Evolutionary conservation across 164 flowering plant species (phyloP).

Genomic region (Magnolia changhungtana): DNA sequence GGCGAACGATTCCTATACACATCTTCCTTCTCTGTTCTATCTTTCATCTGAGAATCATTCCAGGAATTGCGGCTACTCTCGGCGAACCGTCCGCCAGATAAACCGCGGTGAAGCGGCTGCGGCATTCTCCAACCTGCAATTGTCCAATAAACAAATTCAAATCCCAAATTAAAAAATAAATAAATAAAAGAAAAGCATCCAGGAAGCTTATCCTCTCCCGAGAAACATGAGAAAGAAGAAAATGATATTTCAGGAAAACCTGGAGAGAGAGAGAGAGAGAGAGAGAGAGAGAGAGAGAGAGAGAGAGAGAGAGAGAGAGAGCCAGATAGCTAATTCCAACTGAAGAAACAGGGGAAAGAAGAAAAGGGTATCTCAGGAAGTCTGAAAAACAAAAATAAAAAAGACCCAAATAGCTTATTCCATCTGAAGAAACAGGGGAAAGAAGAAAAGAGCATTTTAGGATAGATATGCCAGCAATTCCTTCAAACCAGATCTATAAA

Average conservation of each 20-base stretch:
- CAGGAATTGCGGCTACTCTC: constrained; percentile 41
- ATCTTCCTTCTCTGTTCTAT: constrained; percentile 43
- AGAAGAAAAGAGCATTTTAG: background rate
- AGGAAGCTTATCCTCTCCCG: background rate
- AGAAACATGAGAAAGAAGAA: constrained; percentile 8
- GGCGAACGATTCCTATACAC: constrained; percentile 30
- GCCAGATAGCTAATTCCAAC: background rate
- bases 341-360: background rate
- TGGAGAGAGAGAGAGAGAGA: background rate
- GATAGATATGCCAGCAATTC: constrained; percentile 7
- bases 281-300: background rate
- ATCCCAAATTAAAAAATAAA: background rate
- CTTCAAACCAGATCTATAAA: constrained; percentile 22
- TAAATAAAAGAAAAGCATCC: background rate
- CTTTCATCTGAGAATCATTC: constrained; percentile 72
- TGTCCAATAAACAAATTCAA: background rate
- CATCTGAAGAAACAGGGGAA: constrained; percentile 3
- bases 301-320: background rate
- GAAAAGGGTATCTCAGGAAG: background rate
- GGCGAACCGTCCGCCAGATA: constrained; percentile 42
- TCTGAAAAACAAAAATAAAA: background rate
- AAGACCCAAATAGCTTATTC: background rate
- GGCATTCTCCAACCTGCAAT: constrained; percentile 48
- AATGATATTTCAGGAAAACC: background rate
- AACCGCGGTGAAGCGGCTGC: constrained; percentile 73